Evolutionary conservation across 345 rosid species (phyloP).

Genomic region (Linum lewisii): DNA sequence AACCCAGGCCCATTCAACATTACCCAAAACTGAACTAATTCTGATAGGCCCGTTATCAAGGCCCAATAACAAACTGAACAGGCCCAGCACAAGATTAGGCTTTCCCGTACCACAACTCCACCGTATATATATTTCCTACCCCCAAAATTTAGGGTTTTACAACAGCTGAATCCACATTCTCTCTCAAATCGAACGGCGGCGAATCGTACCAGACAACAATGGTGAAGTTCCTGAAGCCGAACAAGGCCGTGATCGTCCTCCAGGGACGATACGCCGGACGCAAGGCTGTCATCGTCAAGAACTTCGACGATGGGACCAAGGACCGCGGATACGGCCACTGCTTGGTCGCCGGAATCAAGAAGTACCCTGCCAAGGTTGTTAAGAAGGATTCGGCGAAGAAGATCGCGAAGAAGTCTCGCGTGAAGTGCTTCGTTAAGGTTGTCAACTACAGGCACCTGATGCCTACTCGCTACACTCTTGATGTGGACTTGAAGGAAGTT

Average conservation of each 20-base stretch:
- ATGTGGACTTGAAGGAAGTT: slow-evolving; percentile 19
- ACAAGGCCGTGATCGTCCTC: slow-evolving; percentile 15
- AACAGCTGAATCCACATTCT: not conserved
- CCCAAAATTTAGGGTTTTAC: slow-evolving; percentile 3
- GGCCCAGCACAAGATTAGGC: too few relatives aligned
- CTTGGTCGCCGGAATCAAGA: slow-evolving; percentile 18
- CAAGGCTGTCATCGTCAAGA: slow-evolving; percentile 19
- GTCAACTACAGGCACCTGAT: slow-evolving; percentile 21
- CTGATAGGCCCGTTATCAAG: too few relatives aligned
- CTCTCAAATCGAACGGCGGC: not conserved
- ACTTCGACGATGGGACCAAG: slow-evolving; percentile 15
- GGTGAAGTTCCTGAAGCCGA: slow-evolving; percentile 7
- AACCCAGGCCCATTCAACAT: too few relatives aligned
- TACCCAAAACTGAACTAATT: too few relatives aligned
- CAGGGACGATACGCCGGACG: slow-evolving; percentile 22
- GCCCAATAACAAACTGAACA: too few relatives aligned
- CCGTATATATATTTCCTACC: too few relatives aligned
- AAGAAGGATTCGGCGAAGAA: slow-evolving; percentile 21
- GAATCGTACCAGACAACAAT: not conserved
- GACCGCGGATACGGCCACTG: slow-evolving; percentile 16
- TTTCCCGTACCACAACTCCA: too few relatives aligned
- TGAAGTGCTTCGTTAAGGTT: slow-evolving; percentile 20
- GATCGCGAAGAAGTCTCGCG: slow-evolving; percentile 20
- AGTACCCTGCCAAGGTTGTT: slow-evolving; percentile 19
- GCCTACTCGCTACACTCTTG: slow-evolving; percentile 21